A percentile compares a stretch with the other conserved stretches of the same genome.
Conservation (phyloP, 202 grass and related monocot genomes). For the Hordeum pubiflorum region DNA sequence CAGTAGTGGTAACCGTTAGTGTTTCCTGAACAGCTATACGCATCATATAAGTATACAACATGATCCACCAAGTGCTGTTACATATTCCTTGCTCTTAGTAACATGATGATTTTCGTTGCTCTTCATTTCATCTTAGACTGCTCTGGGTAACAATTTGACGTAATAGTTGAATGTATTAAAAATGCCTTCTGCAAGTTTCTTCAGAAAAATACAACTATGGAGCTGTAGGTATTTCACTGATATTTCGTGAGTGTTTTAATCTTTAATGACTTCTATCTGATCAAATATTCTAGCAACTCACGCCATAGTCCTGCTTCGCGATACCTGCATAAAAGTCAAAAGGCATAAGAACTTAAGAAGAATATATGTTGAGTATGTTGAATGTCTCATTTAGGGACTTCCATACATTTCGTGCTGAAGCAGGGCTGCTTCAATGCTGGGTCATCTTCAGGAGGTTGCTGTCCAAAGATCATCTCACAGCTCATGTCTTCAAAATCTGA, state of each 20-base stretch:
- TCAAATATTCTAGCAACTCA: constrained; percentile 61
- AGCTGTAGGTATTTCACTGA: constrained; percentile 4
- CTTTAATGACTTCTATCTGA: constrained; percentile 18
- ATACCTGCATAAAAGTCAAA: constrained; percentile 50
- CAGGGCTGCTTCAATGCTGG: constrained; percentile 92
- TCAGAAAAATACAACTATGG: constrained; percentile 16
- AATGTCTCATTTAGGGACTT: constrained; percentile 20
- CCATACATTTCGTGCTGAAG: constrained; percentile 59
- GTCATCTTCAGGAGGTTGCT: constrained; percentile 76
- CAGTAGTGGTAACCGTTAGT: background rate
- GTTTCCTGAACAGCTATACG: background rate
- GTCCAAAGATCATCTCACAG: constrained; percentile 97
- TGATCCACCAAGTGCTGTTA: background rate
- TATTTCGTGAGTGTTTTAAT: constrained; percentile 10
- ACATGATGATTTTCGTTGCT: background rate
- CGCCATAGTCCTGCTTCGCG: constrained; percentile 49
- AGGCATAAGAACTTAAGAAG: constrained; percentile 16
- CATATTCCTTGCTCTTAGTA: constrained; percentile 3
- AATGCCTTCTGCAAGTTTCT: background rate
- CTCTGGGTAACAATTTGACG: constrained; percentile 20
- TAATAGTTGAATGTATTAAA: constrained; percentile 21
- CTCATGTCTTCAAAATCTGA: constrained; percentile 99
- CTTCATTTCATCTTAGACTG: background rate
- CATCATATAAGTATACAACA: background rate
- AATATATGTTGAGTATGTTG: constrained; percentile 1